Base-by-base conservation (phyloP, 106 monocot species). In the Ottelia alismoides region DNA sequence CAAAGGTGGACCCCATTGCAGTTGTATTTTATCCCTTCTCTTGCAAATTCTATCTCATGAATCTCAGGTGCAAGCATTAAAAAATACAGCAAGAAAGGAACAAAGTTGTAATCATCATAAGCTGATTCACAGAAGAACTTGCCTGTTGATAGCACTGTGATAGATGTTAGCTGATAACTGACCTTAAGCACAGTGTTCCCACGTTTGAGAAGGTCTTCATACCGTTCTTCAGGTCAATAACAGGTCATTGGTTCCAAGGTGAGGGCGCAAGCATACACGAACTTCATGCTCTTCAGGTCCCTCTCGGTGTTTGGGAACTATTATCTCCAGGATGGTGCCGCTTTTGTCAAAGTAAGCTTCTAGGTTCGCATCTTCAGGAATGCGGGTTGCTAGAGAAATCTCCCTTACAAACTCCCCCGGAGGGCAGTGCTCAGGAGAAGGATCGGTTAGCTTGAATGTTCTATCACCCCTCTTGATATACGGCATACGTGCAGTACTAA, bases 211-310 rank as follows among this genome's bases (percentile, higher is more conserved):
- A n/a, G n/a, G n/a, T n/a, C n/a, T n/a, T n/a, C n/a, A n/a, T n/a
- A n/a, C n/a, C 16, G 40, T 43, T 43, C 40, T 50, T 52, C 52
- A 52, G 2, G 21, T 52, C 52, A 52, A 17, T 74, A 74, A 55
- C 47, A 74, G 28, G 27, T 74, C 70, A 47, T 83, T 70, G 21
- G 53, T 53, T 26, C 70, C 74, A 30, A 73, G 63, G 47, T 74
- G 78, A 59, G 83, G 83, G 2, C 83, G 70, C 74, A 74, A 47
- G 31, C 74, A 83, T 19, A 83, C 83, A 25, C 62, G 61, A 18
- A 83, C 83, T 56, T 83, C 78, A 52, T 78, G 83, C 65, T 83
- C 83, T 61, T 83, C 83, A 1, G 83, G 68, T 22, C 70, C 83
- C 22, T 52, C 35, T n/a, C 71, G 62, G 22, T 67, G 74, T 25